A percentile compares a stretch with the other conserved stretches of the same genome.
These are phyloP conservation scores for Salix caprea DNA, from an alignment of 345 rosid genomes.

Conservation along the genomic window DNA sequence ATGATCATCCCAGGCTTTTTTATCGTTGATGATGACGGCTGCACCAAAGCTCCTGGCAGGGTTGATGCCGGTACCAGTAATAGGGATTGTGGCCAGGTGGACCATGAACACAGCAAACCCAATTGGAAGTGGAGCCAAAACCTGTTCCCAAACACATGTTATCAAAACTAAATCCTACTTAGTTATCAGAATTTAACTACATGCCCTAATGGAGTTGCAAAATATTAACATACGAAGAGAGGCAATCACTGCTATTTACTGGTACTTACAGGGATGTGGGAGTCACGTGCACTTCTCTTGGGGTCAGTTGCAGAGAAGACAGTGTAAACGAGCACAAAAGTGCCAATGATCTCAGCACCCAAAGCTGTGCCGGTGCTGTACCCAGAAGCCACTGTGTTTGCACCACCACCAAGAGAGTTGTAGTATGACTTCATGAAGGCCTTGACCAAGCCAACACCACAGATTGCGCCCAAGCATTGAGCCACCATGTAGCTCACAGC, in stretches of 20 bases:
- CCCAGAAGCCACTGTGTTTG: slow-evolving; percentile 48
- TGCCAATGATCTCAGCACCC: slow-evolving; percentile 82
- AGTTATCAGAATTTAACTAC: not conserved
- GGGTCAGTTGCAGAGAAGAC: slow-evolving; percentile 90
- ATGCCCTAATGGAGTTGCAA: too few species aligned
- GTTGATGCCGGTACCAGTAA: slow-evolving; percentile 67
- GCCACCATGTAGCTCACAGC: slow-evolving; percentile 75
- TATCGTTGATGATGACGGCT: slow-evolving; percentile 51
- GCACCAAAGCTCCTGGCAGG: slow-evolving; percentile 69
- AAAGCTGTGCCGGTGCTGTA: slow-evolving; percentile 66
- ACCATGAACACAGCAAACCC: slow-evolving; percentile 75
- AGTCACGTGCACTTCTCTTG: slow-evolving; percentile 82
- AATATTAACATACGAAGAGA: not conserved
- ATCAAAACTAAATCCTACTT: not conserved
- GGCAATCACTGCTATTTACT: too few species aligned
- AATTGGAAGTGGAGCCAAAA: slow-evolving; percentile 74
- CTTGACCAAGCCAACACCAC: slow-evolving; percentile 79
- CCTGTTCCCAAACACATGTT: slow-evolving; percentile 18
- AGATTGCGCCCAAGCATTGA: slow-evolving; percentile 74
- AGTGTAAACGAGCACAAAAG: slow-evolving; percentile 70
- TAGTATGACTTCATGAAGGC: slow-evolving; percentile 64
- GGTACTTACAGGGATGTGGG: slow-evolving; percentile 66
- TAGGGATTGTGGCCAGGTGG: slow-evolving; percentile 67
- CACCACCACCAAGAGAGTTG: slow-evolving; percentile 61
- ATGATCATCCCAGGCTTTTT: slow-evolving; percentile 57